Evolutionary conservation across 148 eudicot species (phyloP).

Genomic region (Cornus florida): DNA sequence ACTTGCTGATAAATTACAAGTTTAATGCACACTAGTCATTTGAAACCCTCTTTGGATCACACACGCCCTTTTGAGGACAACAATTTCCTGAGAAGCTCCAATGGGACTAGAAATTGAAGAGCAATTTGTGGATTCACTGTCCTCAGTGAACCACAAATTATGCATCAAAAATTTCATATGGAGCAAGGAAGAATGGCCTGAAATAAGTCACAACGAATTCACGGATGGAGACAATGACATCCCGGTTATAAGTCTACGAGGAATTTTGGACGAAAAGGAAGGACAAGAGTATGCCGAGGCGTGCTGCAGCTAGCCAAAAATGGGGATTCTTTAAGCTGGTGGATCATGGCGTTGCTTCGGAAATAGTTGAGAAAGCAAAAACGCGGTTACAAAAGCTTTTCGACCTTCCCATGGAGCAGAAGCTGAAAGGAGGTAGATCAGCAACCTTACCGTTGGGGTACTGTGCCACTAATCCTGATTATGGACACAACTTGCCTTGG

Average conservation of each 20-base stretch:
- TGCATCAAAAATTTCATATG: conserved; percentile 9
- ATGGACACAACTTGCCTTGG: conserved; percentile 17
- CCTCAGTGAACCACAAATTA: not conserved
- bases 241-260: conserved; percentile 2
- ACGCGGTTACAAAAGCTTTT: conserved; percentile 7
- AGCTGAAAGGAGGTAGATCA: conserved; percentile 13
- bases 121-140: conserved; percentile 6
- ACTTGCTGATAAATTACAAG: not conserved
- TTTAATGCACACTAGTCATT: not conserved
- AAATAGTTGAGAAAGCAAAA: not conserved
- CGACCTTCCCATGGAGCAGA: conserved; percentile 22
- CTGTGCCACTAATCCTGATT: conserved; percentile 14
- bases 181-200: conserved; percentile 10
- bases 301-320: conserved; percentile 11
- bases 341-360: conserved; percentile 18
- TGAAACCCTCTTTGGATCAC: not conserved
- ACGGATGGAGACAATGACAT: conserved; percentile 2
- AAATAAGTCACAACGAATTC: not conserved
- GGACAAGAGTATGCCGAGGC: not conserved
- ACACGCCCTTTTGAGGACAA: no score
- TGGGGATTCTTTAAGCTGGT: conserved; percentile 27
- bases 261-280: not conserved
- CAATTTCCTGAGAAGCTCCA: not conserved
- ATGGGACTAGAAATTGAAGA: conserved; percentile 12
- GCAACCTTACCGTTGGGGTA: not conserved